These are phyloP conservation scores for Neofusicoccum laricinum DNA, from an alignment of 2,329 filamentous ascomycete genomes.

Conservation along the genomic window DNA sequence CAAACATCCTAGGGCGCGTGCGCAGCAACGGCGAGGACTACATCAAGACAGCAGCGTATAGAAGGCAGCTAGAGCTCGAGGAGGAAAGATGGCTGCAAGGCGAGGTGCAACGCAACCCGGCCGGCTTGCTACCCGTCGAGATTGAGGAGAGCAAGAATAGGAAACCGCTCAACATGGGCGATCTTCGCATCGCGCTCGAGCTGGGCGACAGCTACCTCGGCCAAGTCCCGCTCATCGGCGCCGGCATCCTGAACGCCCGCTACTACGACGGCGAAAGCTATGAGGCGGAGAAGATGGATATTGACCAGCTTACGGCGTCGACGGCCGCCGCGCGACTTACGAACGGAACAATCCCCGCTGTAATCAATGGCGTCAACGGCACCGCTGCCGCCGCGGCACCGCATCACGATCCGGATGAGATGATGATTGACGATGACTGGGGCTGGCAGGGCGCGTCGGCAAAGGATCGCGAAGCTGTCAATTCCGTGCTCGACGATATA, in stretches of 20 bases:
- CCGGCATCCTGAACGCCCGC: slow-evolving; percentile 62
- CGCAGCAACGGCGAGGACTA: slow-evolving; percentile 53
- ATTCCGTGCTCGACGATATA: slow-evolving; percentile 18
- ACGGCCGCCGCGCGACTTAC: not conserved
- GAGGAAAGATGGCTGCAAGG: slow-evolving; percentile 72
- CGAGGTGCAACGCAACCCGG: slow-evolving; percentile 70
- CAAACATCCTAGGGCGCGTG: slow-evolving; percentile 53
- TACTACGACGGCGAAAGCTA: slow-evolving; percentile 58
- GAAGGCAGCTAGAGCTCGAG: slow-evolving; percentile 69
- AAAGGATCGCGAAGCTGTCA: slow-evolving; percentile 28
- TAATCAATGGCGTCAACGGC: slow-evolving; percentile 23
- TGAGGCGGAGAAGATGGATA: slow-evolving; percentile 9
- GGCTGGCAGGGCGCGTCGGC: slow-evolving; percentile 37
- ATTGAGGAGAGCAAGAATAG: slow-evolving; percentile 71
- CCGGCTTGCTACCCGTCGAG: slow-evolving; percentile 76
- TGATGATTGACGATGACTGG: slow-evolving; percentile 34
- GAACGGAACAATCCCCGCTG: slow-evolving; percentile 13
- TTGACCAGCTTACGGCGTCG: slow-evolving; percentile 4
- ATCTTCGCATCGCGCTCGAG: slow-evolving; percentile 72
- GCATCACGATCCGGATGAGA: slow-evolving; percentile 31
- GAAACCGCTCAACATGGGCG: slow-evolving; percentile 70
- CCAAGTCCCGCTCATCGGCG: slow-evolving; percentile 72
- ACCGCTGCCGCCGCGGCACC: slow-evolving; percentile 16
- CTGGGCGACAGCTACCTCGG: slow-evolving; percentile 73
- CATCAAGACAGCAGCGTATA: slow-evolving; percentile 77